phyloP scores from a whole-genome alignment of 2,329 filamentous ascomycete genomes.

The Penicillium aurantiogriseum region DNA sequence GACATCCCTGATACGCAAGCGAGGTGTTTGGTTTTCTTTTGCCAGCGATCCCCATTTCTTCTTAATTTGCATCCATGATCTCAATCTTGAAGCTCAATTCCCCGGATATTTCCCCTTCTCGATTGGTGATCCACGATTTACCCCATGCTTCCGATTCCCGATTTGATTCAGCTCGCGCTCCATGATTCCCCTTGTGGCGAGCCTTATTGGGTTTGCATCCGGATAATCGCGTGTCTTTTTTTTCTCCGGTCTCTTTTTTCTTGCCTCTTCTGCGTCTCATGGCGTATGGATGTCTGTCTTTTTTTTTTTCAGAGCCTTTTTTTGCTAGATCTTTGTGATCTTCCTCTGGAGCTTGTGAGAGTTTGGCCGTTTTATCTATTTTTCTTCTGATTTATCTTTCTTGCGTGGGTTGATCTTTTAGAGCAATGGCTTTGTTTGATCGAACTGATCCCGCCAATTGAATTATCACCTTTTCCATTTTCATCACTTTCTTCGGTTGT shows the following conservation, averaged over 20 bases:
- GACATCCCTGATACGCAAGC: conserved; percentile 24
- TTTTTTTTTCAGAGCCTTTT: conserved; percentile 11
- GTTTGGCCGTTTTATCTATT: conserved; percentile 11
- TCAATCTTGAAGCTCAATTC: conserved; percentile 10
- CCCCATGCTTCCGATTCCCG: not conserved
- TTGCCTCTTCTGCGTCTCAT: conserved; percentile 11
- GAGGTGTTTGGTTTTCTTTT: conserved; percentile 27
- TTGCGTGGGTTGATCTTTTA: not conserved
- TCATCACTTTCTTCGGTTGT: not conserved
- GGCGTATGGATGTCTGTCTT: conserved; percentile 13
- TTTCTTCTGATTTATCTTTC: conserved; percentile 6
- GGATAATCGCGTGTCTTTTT: conserved; percentile 9
- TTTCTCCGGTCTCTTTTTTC: conserved; percentile 5
- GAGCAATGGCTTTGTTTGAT: conserved; percentile 3
- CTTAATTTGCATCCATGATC: conserved; percentile 11
- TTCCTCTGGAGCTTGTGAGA: conserved; percentile 8
- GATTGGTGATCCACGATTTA: conserved; percentile 3
- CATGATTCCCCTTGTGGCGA: conserved; percentile 13
- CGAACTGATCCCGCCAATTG: not conserved
- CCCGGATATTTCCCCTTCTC: not conserved
- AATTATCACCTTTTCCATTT: conserved; percentile 2
- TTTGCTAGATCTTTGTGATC: conserved; percentile 8
- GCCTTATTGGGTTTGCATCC: conserved; percentile 15
- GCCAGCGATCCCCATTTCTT: conserved; percentile 14
- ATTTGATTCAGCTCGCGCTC: conserved; percentile 13